Evolutionary conservation across 345 rosid genomes (phyloP).

Genomic region (Corymbia maculata): DNA sequence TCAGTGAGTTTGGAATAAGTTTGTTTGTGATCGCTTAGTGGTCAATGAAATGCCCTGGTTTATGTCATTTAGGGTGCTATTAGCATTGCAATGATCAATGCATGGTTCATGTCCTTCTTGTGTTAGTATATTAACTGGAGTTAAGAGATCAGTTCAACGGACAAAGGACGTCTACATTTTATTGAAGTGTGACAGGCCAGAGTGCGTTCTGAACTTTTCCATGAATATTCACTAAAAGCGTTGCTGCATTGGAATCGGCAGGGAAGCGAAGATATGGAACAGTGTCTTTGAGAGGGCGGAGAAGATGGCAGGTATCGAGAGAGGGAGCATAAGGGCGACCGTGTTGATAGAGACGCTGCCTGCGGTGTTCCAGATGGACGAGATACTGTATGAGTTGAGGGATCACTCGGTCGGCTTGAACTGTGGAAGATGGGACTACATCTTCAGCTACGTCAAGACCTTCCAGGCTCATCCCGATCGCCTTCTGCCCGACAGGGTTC

Average conservation of each 20-base stretch:
- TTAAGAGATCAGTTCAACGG: not conserved
- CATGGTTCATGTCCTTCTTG: not conserved
- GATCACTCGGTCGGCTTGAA: conserved; percentile 85
- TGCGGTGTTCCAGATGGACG: conserved; percentile 92
- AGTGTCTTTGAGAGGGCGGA: conserved; percentile 78
- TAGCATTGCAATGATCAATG: not conserved
- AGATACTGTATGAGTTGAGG: conserved; percentile 73
- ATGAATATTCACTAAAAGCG: not conserved
- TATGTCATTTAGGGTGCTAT: not conserved
- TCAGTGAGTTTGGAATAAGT: not conserved
- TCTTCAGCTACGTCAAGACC: conserved; percentile 90
- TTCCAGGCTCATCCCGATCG: conserved; percentile 82
- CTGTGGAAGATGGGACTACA: conserved; percentile 97
- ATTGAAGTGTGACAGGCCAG: not conserved
- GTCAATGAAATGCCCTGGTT: not conserved
- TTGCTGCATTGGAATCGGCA: conserved; percentile 13
- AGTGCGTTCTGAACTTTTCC: not conserved
- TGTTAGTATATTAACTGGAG: not conserved
- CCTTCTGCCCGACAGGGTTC: conserved; percentile 74
- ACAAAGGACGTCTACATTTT: not conserved
- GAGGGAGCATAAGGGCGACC: conserved; percentile 83
- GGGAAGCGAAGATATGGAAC: conserved; percentile 97
- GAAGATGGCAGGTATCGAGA: conserved; percentile 72
- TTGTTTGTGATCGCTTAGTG: not conserved
- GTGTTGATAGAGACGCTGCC: conserved; percentile 87